Evolutionary conservation across 2,329 filamentous ascomycete species (phyloP), one percentile per base, ranked within the genome.

Genomic region (Acrocalymma vagum): DNA sequence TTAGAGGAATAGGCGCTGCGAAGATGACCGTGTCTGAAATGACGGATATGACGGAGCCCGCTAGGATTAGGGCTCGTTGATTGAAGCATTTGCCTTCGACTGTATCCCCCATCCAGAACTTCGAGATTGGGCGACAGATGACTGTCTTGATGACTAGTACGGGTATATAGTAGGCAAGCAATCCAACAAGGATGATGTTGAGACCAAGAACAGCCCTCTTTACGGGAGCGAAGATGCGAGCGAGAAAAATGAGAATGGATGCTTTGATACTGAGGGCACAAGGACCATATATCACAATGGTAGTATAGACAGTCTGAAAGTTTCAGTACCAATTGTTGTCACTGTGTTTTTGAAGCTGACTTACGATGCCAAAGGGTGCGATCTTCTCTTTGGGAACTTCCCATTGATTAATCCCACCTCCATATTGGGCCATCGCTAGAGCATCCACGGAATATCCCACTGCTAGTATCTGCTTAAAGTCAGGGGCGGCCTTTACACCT

Each of bases 221-320:
- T 44, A 63, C 70, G 1, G 69, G 69, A 10, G 50, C 32, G 58
- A 73, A 73, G 36, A 73, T 63, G 33, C 69, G 63, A 17, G 62
- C 65, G 13, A 72, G 46, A 40, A 73, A 70, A 2, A 65, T 56
- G 5, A 73, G 56, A 7, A 73, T 62, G 24, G 68, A 63, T 25
- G 69, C 42, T 43, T 72, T 73, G 26, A 63, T 61, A 31, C 67
- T 60, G 15, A 72, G 60, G 11, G 67, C 67, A 60, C 70, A 70
- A 1, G 70, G 70, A n/a, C 66, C 70, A 55, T 73, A 73, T 13
- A 72, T 43, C 13, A 70, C 56, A 9, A 69, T 71, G 5, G 69
- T 65, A 40, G 67, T 45, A 31, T 72, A 73, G 39, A 62, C 63
- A 31, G 65, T 65, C 57, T 57, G 22, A 14, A 26, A 29, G 14